Evolutionary conservation across 108 stramenopile genomes (phyloP), one percentile per base, ranked within the genome.

Genomic region (Cyclotella choctawhatcheeana): DNA sequence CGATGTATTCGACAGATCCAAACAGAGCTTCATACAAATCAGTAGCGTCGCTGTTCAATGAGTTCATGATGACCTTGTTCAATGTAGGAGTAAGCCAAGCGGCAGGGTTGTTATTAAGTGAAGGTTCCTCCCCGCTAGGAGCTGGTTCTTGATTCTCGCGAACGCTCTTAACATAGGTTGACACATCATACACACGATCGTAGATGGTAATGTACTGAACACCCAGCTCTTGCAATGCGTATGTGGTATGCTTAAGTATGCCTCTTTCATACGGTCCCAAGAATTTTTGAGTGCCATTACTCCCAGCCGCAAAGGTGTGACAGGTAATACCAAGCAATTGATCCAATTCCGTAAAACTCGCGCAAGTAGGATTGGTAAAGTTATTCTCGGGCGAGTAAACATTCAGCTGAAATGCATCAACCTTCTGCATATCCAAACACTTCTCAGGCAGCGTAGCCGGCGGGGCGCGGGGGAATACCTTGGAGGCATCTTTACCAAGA

Each of bases 401-500:
- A 34, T 81, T 81, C 37, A 81, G 31, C 2, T 44, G 47, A 34
- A 25, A 74, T 0, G 73, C 68, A 34, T 79, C 69, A 14, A 77
- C 65, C 68, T 85, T 85, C 21, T 69, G 63, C 78, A 77, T 79
- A 45, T 85, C 77, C n/a, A 85, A 51, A 50, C 84, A 85, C 40
- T 82, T 73, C 29, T 79, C 56, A 18, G 84, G 84, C 5, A 85
- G 63, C 0, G 63, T 61, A 2, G 77, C 81, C 22, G 84, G 84
- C 10, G 84, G 77, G 20, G 77, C 53, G n/a, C 84, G 81, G 18
- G 84, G 84, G 33, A 85, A 85, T 13, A 85, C 54, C 77, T 75
- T 79, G 59, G 76, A 78, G 37, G 79, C 78, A 62, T 85, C 84
- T 34, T 85, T 79, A n/a, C 84, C 84, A 1, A 85, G 50, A 54